These are phyloP conservation scores for Picea sitchensis DNA, from an alignment of 75 land plant species.

Conservation along the genomic window DNA sequence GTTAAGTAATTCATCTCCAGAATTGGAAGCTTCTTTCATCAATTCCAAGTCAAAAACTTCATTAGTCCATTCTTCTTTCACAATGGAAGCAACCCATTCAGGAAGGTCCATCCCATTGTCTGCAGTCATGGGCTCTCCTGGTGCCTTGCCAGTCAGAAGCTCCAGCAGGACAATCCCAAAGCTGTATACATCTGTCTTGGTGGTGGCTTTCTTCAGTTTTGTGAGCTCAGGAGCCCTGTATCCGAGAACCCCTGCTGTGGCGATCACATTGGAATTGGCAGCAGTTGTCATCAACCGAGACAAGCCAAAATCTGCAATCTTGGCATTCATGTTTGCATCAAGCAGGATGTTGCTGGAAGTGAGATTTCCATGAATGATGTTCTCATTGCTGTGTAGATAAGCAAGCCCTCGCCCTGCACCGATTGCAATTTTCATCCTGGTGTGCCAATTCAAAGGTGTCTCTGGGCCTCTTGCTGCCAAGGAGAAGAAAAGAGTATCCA, in stretches of 20 bases:
- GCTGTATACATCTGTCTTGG: conserved; percentile 93
- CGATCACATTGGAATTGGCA: conserved; percentile 80
- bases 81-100: conserved; percentile 89
- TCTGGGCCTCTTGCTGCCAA: conserved; percentile 81
- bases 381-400: conserved; percentile 63
- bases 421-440: conserved; percentile 69
- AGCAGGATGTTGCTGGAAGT: conserved; percentile 81
- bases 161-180: conserved; percentile 85
- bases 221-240: conserved; percentile 96
- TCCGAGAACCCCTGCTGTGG: conserved; percentile 86
- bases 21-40: conserved; percentile 51
- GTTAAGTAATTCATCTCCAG: conserved; percentile 88
- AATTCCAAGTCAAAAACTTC: conserved; percentile 97
- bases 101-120: conserved; percentile 81
- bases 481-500: neutral
- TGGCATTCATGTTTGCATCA: conserved; percentile 52
- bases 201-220: conserved; percentile 84
- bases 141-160: conserved; percentile 92
- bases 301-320: conserved; percentile 83
- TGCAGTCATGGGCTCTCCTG: conserved; percentile 61
- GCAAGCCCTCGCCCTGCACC: conserved; percentile 68
- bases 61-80: conserved; percentile 96
- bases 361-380: conserved; percentile 88
- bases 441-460: conserved; percentile 73
- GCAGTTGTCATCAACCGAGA: conserved; percentile 84